Evolutionary conservation across 2,329 filamentous ascomycete genomes (phyloP).

Genomic region (Fusarium sp.): DNA sequence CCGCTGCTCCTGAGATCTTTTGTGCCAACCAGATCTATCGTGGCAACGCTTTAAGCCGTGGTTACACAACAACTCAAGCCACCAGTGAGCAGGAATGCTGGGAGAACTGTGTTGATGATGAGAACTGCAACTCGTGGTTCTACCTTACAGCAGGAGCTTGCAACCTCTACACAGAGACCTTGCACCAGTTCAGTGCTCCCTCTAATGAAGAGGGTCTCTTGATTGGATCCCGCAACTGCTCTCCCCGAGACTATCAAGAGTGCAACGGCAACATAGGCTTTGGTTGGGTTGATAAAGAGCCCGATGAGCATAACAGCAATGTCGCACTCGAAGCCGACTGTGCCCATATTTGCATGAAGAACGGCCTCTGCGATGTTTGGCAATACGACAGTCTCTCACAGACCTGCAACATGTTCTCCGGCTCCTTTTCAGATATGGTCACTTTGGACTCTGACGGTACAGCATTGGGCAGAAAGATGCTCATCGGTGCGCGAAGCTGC

Average conservation of each 20-base stretch:
- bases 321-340: neutral
- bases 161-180: neutral
- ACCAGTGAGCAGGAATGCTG: neutral
- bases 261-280: neutral
- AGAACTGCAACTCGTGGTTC: neutral
- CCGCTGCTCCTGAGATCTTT: neutral
- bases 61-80: neutral
- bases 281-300: neutral
- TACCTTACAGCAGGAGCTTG: neutral
- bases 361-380: neutral
- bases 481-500: neutral
- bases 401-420: neutral
- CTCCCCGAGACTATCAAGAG: neutral
- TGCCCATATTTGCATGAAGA: neutral
- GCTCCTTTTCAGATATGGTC: neutral
- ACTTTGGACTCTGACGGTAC: neutral
- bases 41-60: neutral
- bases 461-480: neutral
- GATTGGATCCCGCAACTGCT: neutral
- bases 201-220: neutral
- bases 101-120: neutral
- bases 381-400: neutral
- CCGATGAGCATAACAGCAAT: neutral
- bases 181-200: neutral
- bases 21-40: neutral